These are phyloP conservation scores for Xylaria digitata DNA, from an alignment of 2,329 filamentous ascomycete genomes.

Conservation along the genomic window DNA sequence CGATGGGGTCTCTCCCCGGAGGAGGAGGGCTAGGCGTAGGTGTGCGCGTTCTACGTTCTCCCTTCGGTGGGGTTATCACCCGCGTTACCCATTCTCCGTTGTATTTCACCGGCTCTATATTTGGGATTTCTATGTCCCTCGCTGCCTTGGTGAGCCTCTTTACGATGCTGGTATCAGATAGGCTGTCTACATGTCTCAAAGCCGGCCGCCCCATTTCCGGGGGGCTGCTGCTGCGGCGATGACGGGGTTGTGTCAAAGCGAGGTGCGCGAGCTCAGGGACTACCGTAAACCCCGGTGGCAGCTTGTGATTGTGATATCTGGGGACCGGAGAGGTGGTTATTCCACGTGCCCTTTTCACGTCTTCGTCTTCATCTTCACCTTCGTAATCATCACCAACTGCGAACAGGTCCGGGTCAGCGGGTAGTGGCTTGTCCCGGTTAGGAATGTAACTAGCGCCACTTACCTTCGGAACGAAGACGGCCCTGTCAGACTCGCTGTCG, in stretches of 20 bases:
- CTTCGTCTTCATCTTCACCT: not conserved
- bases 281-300: not conserved
- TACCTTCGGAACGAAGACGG: not conserved
- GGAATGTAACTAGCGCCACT: not conserved
- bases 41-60: conserved; percentile 10
- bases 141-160: conserved; percentile 35
- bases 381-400: conserved; percentile 5
- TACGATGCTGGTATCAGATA: conserved; percentile 32
- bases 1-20: not conserved
- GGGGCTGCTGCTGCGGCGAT: not conserved
- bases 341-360: not conserved
- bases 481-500: not conserved
- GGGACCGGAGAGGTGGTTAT: conserved; percentile 5
- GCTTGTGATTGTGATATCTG: conserved; percentile 12
- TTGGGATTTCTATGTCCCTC: conserved; percentile 19
- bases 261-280: conserved; percentile 32
- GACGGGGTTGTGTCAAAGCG: not conserved
- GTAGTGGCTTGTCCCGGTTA: not conserved
- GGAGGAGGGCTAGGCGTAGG: not conserved
- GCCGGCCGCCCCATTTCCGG: conserved; percentile 4
- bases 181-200: not conserved
- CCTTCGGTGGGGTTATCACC: conserved; percentile 16
- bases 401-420: conserved; percentile 16
- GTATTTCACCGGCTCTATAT: conserved; percentile 30
- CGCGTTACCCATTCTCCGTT: conserved; percentile 31